Evolutionary conservation across 352 stramenopile genomes (phyloP), one percentile per base, ranked within the genome.

Genomic region (Pythium brachiatum): DNA sequence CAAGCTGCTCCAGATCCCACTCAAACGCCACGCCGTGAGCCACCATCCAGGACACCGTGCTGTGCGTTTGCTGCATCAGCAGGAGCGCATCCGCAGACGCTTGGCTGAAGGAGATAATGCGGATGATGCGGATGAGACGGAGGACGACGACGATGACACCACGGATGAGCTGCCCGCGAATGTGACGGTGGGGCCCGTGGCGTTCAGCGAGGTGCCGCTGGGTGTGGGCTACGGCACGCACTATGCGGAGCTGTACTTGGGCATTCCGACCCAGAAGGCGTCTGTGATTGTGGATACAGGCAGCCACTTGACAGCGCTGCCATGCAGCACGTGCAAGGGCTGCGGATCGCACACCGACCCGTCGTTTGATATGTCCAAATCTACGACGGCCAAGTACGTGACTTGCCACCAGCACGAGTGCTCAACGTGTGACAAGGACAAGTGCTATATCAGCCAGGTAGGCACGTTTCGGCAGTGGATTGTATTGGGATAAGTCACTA

Each of bases 201-300:
- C 76, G 21, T 74, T 79, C 36, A 89, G 77, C 60, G 75, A 92
- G 69, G 66, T 85, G 20, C 78, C 81, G 31, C 60, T 94, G 12
- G 76, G 81, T 36, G 80, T 93, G 0, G 86, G 86, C 41, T 83
- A 78, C 29, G 86, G 86, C 12, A 95, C 86, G 27, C 86, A 95
- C 46, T 95, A 92, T 46, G 84, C 86, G 13, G 84, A 93, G 63
- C 73, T 95, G 44, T 91, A 93, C 64, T 62, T 93, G 51, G 86
- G 86, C 2, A 76, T 92, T 8, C 86, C 86, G 6, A 72, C 83
- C 8, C 86, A 95, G 68, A 80, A 81, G 34, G 86, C 82, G n/a
- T 95, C 86, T 2, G 78, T 95, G 55, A 95, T 95, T 29, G 73
- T 93, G 7, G 86, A 95, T 43, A 95, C 86, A 7, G 86, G 86